Evolutionary conservation across 371 early-diverging fungal genomes (phyloP), one percentile per base, ranked within the genome.

Genomic region (Lichtheimia hyalospora): DNA sequence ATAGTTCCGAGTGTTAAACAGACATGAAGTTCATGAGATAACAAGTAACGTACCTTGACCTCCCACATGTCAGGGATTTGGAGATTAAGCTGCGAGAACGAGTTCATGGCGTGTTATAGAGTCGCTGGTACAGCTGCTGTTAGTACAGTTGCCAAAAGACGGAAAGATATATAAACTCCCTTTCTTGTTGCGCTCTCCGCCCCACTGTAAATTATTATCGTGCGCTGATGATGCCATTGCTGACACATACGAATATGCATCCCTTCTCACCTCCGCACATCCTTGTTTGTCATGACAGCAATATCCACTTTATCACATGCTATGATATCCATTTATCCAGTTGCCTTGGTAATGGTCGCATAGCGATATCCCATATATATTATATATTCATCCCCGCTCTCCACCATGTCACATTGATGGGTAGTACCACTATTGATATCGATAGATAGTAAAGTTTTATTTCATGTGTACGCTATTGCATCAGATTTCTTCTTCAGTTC

Each of bases 41-140:
- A 46, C 20, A 44, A 23, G 48, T 48, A 15, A 52, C 23, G 58
- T 70, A 81, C 81, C 65, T 72, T 75, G 56, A 81, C 81, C 62
- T 81, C 81, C 81, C 81, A 81, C n/a, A 76, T 50, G 52, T 81
- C 81, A 44, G 81, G 81, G 44, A 81, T 73, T 63, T 76, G 73
- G 16, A 72, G 67, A 40, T 60, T 65, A 39, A 63, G 59, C 52
- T 79, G 72, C 13, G 72, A 69, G 48, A 75, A 66, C 0, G 70
- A 67, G 57, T 79, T 79, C 75, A 79, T 79, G 28, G 14, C 57
- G 40, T 40, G 28, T 24, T 8, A 28, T 1, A 34, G 34, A 34
- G 34, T 5, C 2, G 24, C 3, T 18, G 10, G 13, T 58, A 5
- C 20, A 40, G 16, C 15, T 53, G 20, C 18, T n/a, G 5, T 5